Conservation (phyloP, 768 basidiomycete genomes). For the Heimioporus sp. region DNA sequence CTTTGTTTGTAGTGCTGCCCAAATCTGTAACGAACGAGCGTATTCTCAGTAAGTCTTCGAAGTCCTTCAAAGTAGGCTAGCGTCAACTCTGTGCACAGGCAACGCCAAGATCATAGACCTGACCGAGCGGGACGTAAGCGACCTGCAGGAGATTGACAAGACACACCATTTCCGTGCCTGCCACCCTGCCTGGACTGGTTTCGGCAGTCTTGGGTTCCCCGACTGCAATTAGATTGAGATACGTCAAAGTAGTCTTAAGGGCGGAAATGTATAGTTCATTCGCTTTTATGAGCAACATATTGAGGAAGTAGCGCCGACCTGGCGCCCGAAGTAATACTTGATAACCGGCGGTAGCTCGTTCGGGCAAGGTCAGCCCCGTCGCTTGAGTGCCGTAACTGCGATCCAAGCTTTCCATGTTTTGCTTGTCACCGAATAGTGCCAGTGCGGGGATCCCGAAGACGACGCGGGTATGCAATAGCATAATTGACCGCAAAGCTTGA, state of each 20-base stretch:
- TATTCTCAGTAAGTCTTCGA: constrained; percentile 44
- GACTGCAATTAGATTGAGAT: constrained; percentile 40
- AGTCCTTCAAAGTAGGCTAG: not conserved
- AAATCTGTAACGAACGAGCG: constrained; percentile 76
- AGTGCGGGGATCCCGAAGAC: not conserved
- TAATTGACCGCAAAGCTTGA: not conserved
- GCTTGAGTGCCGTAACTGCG: not conserved
- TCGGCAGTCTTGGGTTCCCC: constrained; percentile 59
- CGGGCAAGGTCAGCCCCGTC: constrained; percentile 9
- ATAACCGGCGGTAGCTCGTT: not conserved
- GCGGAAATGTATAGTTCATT: not conserved
- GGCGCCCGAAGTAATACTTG: not conserved
- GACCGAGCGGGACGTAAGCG: constrained; percentile 55
- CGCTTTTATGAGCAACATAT: not conserved
- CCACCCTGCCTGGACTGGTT: constrained; percentile 62
- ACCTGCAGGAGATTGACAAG: constrained; percentile 60
- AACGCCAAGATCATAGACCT: constrained; percentile 65
- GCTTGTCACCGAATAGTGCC: not conserved
- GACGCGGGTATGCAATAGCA: not conserved
- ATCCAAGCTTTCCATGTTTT: not conserved
- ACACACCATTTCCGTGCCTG: constrained; percentile 62
- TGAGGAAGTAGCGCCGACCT: not conserved
- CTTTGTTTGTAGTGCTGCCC: constrained; percentile 48
- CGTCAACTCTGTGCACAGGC: constrained; percentile 30
- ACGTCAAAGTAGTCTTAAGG: not conserved